A percentile compares a stretch with the other conserved stretches of the same genome.
These are phyloP conservation scores for Fusarium coffeatum DNA, from an alignment of 2,329 filamentous ascomycete genomes.

Conservation along the genomic window DNA sequence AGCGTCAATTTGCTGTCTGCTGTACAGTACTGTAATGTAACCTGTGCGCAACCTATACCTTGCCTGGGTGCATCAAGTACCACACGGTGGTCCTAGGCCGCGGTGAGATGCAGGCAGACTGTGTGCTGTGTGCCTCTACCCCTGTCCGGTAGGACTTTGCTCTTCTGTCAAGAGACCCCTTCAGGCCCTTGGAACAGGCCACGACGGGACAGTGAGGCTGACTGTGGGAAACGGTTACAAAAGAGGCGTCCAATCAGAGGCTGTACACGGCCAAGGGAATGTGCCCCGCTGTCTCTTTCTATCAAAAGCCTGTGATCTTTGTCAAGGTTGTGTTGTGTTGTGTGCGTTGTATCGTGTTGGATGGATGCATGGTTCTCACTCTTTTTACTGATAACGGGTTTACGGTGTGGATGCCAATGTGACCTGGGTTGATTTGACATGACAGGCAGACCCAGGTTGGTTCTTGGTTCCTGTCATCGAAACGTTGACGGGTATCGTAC, in stretches of 20 bases:
- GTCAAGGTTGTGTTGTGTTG: not conserved
- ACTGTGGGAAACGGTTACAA: conserved; percentile 37
- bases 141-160: conserved; percentile 29
- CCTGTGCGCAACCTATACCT: conserved; percentile 35
- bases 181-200: conserved; percentile 28
- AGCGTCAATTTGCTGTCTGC: conserved; percentile 26
- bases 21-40: conserved; percentile 14
- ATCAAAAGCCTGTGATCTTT: conserved; percentile 32
- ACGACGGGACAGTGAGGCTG: conserved; percentile 46
- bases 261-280: conserved; percentile 24
- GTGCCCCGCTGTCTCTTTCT: conserved; percentile 33
- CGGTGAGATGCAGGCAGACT: conserved; percentile 37
- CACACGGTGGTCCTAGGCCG: conserved; percentile 37
- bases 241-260: conserved; percentile 41
- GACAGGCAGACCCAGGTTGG: not conserved
- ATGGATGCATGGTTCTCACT: conserved; percentile 34
- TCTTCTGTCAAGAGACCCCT: conserved; percentile 33
- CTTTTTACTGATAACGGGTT: conserved; percentile 20
- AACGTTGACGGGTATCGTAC: conserved; percentile 22
- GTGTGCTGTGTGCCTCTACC: conserved; percentile 20
- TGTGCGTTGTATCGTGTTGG: conserved; percentile 8
- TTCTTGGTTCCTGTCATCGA: conserved; percentile 22
- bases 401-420: conserved; percentile 22
- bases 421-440: not conserved
- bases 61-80: conserved; percentile 34